Evolutionary conservation across 495 filamentous ascomycete genomes (phyloP), one percentile per base, ranked within the genome.

Genomic region (Podospora pseudopauciseta): DNA sequence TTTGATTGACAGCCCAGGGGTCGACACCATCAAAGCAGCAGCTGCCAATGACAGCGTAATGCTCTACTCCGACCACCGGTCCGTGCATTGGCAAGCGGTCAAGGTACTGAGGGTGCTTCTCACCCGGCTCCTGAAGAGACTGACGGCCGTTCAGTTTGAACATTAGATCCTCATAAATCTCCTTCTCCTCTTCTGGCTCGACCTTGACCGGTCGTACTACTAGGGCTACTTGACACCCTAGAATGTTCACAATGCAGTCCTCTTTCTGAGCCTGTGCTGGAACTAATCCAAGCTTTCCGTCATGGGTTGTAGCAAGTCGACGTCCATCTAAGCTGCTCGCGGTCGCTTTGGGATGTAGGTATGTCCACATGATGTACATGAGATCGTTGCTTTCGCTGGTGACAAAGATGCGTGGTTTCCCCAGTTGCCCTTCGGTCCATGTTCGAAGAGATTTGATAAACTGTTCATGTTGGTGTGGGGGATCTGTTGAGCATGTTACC

Each of bases 281-380:
- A 4, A 58, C 55, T 7, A 58, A 16, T 3, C 55, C 55, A 19
- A 58, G n/a, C 9, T 58, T 26, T 58, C 55, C 55, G 3, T 20
- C 4, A 58, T 58, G 6, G 55, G 55, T 58, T 5, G 55, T 26
- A 5, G 55, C n/a, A 58, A 58, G 23, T n/a, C 55, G 15, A 20
- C 55, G 55, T 2, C 55, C 55, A 26, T 58, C 55, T n/a, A 58
- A 26, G 23, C 23, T 58, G 55, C 55, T 58, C 6, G n/a, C 23
- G 18, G 55, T 58, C 55, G 23, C 55, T 26, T 20, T 58, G 55
- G 55, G 55, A 58, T 58, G 55, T 26, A 58, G 55, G 23, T 58
- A 58, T 19, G n/a, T 26, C 55, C 55, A 58, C 55, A 58, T 58
- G 55, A 58, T 20, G n/a, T 26, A 26, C n/a, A 58, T 7, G n/a